Evolutionary conservation across 305 asterid genomes (phyloP).

Genomic region (Solanum hybrid): DNA sequence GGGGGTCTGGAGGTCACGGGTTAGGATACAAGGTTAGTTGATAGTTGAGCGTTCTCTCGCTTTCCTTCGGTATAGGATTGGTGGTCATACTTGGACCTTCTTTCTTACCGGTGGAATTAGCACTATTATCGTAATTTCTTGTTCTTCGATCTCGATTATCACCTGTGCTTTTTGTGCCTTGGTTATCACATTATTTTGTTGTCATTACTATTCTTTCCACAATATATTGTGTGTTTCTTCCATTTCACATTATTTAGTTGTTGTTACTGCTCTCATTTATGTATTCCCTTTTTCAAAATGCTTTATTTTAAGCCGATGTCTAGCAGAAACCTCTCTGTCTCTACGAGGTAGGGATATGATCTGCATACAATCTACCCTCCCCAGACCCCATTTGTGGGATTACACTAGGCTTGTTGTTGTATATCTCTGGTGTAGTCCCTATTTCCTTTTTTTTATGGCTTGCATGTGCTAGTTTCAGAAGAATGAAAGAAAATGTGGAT

Average conservation of each 20-base stretch:
- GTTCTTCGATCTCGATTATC: background rate
- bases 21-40: background rate
- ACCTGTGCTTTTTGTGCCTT: background rate
- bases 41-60: background rate
- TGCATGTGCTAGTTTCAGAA: background rate
- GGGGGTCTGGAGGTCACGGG: background rate
- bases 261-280: too few species aligned
- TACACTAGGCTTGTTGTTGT: background rate
- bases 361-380: background rate
- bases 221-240: too few species aligned
- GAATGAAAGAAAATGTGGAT: background rate
- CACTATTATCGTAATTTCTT: background rate
- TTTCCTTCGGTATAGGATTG: background rate
- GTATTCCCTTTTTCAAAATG: too few species aligned
- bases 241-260: too few species aligned
- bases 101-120: background rate
- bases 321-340: background rate
- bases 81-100: background rate
- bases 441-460: background rate
- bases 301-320: background rate
- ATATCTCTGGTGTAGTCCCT: background rate
- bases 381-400: background rate
- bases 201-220: background rate
- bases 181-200: background rate
- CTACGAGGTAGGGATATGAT: background rate